phyloP scores from a whole-genome alignment of 306 rosid species.

The Prosopis cineraria region DNA sequence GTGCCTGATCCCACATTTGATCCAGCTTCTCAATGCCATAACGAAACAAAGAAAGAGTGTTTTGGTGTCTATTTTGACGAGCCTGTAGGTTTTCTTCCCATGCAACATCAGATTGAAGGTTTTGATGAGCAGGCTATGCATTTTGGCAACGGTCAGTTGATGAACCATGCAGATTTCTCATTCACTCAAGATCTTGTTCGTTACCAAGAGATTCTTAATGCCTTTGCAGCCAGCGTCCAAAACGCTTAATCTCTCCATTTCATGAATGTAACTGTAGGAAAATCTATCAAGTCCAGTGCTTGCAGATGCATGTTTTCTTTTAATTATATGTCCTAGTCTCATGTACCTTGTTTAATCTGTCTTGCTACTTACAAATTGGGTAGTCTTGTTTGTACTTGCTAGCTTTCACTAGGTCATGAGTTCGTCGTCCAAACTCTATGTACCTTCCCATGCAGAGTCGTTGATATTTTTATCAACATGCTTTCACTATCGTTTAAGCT shows the following conservation, averaged over 20 bases:
- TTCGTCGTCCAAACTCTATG: constrained; percentile 5
- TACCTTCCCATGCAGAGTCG: constrained; percentile 6
- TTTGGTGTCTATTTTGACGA: constrained; percentile 37
- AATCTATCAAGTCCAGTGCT: background rate
- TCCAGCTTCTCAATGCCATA: constrained; percentile 20
- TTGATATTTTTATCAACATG: background rate
- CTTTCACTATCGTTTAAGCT: constrained; percentile 17
- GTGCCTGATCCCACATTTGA: constrained; percentile 3
- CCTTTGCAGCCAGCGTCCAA: constrained; percentile 55
- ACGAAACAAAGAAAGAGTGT: constrained; percentile 13
- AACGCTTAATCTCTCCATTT: constrained; percentile 43
- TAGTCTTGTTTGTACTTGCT: constrained; percentile 25
- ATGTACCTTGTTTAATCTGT: constrained; percentile 15
- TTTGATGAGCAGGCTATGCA: constrained; percentile 37
- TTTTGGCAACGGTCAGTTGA: constrained; percentile 37
- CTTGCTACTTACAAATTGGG: constrained; percentile 27
- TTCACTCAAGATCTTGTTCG: constrained; percentile 49
- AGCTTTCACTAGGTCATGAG: constrained; percentile 18
- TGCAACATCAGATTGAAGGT: constrained; percentile 40
- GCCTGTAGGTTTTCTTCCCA: constrained; percentile 36
- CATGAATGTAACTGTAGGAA: background rate
- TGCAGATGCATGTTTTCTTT: background rate
- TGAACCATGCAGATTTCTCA: constrained; percentile 36
- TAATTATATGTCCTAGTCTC: background rate
- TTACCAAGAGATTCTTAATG: constrained; percentile 54